Conservation (phyloP, 768 basidiomycete genomes). For the Chalciporus piperatus region DNA sequence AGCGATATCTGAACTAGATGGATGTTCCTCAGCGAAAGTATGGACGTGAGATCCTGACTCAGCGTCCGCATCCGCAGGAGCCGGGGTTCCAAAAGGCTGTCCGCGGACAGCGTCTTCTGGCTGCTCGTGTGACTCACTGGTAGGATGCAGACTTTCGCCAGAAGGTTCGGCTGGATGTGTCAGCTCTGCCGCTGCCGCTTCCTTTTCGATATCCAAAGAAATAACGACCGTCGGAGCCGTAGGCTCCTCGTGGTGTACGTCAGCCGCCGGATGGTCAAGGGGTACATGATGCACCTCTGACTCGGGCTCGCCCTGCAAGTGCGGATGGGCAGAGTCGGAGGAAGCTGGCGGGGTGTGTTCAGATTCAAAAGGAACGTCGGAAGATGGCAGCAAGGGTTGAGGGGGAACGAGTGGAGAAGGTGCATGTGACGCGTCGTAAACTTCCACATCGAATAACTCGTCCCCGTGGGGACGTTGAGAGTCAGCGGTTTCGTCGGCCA, state of each 20-base stretch:
- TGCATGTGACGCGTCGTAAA: conserved; percentile 37
- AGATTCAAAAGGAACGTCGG: conserved; percentile 17
- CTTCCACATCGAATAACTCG: conserved; percentile 40
- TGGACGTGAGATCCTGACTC: conserved; percentile 5
- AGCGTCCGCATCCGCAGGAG: conserved; percentile 1
- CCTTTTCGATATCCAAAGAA: neutral
- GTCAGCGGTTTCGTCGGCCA: conserved; percentile 33
- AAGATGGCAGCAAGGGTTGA: conserved; percentile 13
- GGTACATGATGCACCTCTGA: conserved; percentile 10
- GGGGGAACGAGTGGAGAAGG: conserved; percentile 26
- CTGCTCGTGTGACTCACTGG: conserved; percentile 22
- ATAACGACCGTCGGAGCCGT: conserved; percentile 6
- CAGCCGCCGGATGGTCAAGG: conserved; percentile 17
- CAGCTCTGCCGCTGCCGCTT: neutral
- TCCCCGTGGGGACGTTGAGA: conserved; percentile 19
- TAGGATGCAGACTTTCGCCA: conserved; percentile 2
- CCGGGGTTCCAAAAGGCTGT: conserved; percentile 6
- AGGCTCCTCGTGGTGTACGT: conserved; percentile 16
- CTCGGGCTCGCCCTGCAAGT: conserved; percentile 5
- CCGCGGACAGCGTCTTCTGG: conserved; percentile 5
- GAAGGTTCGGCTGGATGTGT: conserved; percentile 7
- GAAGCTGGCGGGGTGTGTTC: conserved; percentile 3
- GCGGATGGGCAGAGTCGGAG: conserved; percentile 6
- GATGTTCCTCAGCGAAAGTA: conserved; percentile 4
- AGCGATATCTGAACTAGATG: conserved; percentile 7